Evolutionary conservation across 805 yeast species (phyloP), one percentile per base, ranked within the genome.

Genomic region (Saturnispora diversa): DNA sequence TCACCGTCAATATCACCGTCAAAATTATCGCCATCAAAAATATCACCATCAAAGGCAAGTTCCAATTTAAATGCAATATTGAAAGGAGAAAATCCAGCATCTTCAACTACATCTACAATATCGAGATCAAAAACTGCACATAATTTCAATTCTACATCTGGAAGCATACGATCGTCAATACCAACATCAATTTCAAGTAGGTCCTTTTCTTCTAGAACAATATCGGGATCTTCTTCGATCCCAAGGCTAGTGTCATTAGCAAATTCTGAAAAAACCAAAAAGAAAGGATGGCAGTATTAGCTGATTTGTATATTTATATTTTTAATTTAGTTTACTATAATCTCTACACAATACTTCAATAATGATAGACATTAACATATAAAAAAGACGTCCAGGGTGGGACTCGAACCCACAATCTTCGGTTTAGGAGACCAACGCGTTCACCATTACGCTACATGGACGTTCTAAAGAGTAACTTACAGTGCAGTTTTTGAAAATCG

Each of bases 371-470:
- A n/a, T n/a, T n/a, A n/a, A 17, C 4, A 3, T 15, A 6, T 29
- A 28, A 31, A 37, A 35, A 39, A 32, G 13, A 15, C 42, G 42
- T 39, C 37, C 42, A 39, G 42, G 42, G 42, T 32, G 42, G 49
- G 49, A 46, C 49, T 46, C 49, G 49, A 46, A 46, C 49, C 49
- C 45, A 44, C 47, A 46, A 46, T 46, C 49, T 46, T 46, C 49
- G 45, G 47, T 44, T 46, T 46, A 46, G 49, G 45, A 46, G 49
- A 44, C 47, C 45, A 46, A 46, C 49, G 49, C 49, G 47, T 44
- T 46, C 47, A 46, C 49, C 49, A 46, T 46, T 46, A 46, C 47
- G 49, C 49, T 44, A 46, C 45, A 44, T 46, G 40, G 47, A 46
- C 42, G n/a, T n/a, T n/a, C n/a, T n/a, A n/a, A n/a, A n/a, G n/a